Evolutionary conservation across 1,284 basidiomycete species (phyloP).

Genomic region (Amylostereum chailletii): DNA sequence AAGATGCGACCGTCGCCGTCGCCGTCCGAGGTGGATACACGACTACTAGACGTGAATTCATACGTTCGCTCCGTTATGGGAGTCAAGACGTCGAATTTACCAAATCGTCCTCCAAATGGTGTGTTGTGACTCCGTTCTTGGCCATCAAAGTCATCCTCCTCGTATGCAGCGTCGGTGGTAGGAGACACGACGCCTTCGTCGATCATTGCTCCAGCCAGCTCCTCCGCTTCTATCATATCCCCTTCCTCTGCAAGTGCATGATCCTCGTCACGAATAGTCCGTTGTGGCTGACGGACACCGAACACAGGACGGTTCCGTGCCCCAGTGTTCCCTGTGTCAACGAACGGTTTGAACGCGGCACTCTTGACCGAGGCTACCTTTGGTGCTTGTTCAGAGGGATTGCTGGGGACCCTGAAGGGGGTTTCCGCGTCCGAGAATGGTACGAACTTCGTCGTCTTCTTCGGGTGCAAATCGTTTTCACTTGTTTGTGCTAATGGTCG

Average conservation of each 20-base stretch:
- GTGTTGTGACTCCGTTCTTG: conserved; percentile 33
- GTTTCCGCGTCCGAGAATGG: conserved; percentile 21
- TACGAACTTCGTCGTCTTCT: not conserved
- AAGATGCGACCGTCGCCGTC: conserved; percentile 25
- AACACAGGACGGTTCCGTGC: conserved; percentile 13
- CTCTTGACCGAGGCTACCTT: conserved; percentile 3
- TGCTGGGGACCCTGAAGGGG: conserved; percentile 65
- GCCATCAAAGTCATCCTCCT: conserved; percentile 27
- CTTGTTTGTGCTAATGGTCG: conserved; percentile 23
- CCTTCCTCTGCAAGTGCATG: conserved; percentile 11
- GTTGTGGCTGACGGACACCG: conserved; percentile 18
- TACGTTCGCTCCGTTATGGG: conserved; percentile 90
- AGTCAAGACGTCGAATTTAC: conserved; percentile 83
- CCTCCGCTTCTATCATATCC: conserved; percentile 11
- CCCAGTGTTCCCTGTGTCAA: conserved; percentile 12
- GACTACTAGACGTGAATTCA: conserved; percentile 72
- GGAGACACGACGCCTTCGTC: conserved; percentile 10
- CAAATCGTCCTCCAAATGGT: conserved; percentile 67
- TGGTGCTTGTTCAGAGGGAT: conserved; percentile 40
- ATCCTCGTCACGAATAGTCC: conserved; percentile 8
- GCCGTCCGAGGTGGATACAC: conserved; percentile 27
- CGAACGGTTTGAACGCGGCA: conserved; percentile 35
- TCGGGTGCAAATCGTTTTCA: not conserved
- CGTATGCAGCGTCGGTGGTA: conserved; percentile 15
- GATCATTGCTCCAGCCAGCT: conserved; percentile 13